phyloP scores from a whole-genome alignment of 192 early-diverging fungal genomes.

The Linnemannia schmuckeri region DNA sequence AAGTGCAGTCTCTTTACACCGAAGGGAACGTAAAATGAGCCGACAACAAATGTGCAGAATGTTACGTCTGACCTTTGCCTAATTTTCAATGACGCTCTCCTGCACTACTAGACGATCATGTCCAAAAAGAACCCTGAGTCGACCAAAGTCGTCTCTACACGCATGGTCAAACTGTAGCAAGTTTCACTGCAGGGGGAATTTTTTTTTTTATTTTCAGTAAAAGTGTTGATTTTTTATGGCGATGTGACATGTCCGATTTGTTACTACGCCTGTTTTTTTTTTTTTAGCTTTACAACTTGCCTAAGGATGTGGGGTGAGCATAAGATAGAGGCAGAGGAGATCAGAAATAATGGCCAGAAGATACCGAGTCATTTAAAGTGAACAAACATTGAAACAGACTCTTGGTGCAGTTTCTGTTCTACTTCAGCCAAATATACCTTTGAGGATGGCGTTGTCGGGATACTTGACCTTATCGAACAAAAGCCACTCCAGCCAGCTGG shows the following conservation, averaged over 20 bases:
- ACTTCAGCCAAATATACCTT: constrained; percentile 11
- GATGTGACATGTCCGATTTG: not conserved
- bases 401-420: not conserved
- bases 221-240: not conserved
- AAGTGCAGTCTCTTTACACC: not conserved
- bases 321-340: not conserved
- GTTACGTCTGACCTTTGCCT: not conserved
- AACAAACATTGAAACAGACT: not conserved
- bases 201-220: not conserved
- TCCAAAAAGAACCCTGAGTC: constrained; percentile 14
- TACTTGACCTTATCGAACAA: constrained; percentile 27
- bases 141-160: constrained; percentile 20
- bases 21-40: constrained; percentile 2
- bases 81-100: not conserved
- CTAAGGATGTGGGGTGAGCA: not conserved
- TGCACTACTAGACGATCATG: constrained; percentile 24
- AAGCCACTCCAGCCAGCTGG: constrained; percentile 37
- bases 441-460: constrained; percentile 32
- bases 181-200: not conserved
- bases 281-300: not conserved
- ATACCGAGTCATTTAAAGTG: not conserved
- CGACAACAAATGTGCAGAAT: not conserved
- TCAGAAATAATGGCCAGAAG: not conserved
- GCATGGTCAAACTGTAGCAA: constrained; percentile 20
- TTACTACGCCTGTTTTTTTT: not conserved